phyloP scores from a whole-genome alignment of 257 asterid species.

The Phtheirospermum japonicum region DNA sequence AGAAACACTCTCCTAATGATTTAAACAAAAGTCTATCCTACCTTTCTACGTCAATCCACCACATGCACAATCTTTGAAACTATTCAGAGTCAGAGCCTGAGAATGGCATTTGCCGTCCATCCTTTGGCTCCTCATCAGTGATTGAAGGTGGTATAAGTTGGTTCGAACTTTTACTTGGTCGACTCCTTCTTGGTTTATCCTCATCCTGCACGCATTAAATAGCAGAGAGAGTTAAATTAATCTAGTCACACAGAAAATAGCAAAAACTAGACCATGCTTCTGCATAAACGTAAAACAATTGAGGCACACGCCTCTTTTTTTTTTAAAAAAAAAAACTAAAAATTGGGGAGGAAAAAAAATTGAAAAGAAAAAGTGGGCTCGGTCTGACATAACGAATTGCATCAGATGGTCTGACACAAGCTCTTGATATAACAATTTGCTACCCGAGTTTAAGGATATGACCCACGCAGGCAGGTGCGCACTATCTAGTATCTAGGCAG shows the following conservation, averaged over 20 bases:
- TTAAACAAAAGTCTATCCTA: neutral
- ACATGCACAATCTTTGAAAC: neutral
- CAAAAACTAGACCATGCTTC: neutral
- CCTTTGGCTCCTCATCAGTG: constrained; percentile 61
- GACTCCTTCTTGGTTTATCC: constrained; percentile 41
- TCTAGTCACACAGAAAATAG: neutral
- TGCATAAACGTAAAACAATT: neutral
- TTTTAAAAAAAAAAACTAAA: no score
- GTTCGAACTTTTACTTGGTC: constrained; percentile 36
- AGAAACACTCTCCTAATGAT: neutral
- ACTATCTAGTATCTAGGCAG: constrained; percentile 17
- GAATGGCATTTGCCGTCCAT: constrained; percentile 55
- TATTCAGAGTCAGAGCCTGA: constrained; percentile 74
- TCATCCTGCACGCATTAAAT: constrained; percentile 41
- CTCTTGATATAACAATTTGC: no score
- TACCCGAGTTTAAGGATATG: no score
- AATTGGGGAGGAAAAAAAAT: no score
- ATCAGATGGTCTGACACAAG: no score
- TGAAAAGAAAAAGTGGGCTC: no score
- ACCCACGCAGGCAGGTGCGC: constrained; percentile 15
- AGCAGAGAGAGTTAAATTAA: neutral
- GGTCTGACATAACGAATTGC: no score
- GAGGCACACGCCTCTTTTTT: no score
- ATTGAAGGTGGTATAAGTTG: constrained; percentile 72
- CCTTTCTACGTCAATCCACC: neutral